Evolutionary conservation across 2,329 filamentous ascomycete genomes (phyloP).

Genomic region (Fusarium multiceps): DNA sequence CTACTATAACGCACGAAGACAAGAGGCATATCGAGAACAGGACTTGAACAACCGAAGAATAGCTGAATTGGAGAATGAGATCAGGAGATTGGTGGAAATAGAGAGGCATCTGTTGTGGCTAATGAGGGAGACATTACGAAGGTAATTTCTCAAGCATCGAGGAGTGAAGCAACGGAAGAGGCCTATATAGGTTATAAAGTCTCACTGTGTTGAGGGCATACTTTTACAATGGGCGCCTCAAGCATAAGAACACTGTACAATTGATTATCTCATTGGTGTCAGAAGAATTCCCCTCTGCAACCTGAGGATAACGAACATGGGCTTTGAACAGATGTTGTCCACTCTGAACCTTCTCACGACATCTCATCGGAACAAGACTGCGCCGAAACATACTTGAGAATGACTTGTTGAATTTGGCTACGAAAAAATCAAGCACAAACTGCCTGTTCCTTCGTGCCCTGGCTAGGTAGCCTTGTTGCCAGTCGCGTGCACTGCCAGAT

Average conservation of each 20-base stretch:
- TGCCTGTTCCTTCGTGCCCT: too few species aligned
- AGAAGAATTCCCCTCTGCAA: too few species aligned
- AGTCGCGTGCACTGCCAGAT: too few species aligned
- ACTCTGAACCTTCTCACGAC: too few species aligned
- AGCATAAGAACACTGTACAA: background rate
- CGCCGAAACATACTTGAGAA: too few species aligned
- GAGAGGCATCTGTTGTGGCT: background rate
- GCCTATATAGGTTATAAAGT: background rate
- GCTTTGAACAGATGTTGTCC: too few species aligned
- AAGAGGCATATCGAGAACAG: background rate
- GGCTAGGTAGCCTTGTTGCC: too few species aligned
- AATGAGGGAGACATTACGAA: background rate
- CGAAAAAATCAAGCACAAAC: too few species aligned
- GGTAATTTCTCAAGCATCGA: background rate
- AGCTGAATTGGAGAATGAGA: background rate
- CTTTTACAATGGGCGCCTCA: background rate
- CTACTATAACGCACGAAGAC: background rate
- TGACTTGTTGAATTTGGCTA: too few species aligned
- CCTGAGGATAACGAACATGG: too few species aligned
- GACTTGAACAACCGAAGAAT: background rate
- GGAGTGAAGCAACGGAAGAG: background rate
- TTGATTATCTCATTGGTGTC: too few species aligned
- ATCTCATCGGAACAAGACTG: too few species aligned
- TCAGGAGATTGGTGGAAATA: background rate
- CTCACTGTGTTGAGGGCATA: background rate